Conservation (phyloP, 2,329 filamentous ascomycete genomes). For the Neonectria magnoliae region DNA sequence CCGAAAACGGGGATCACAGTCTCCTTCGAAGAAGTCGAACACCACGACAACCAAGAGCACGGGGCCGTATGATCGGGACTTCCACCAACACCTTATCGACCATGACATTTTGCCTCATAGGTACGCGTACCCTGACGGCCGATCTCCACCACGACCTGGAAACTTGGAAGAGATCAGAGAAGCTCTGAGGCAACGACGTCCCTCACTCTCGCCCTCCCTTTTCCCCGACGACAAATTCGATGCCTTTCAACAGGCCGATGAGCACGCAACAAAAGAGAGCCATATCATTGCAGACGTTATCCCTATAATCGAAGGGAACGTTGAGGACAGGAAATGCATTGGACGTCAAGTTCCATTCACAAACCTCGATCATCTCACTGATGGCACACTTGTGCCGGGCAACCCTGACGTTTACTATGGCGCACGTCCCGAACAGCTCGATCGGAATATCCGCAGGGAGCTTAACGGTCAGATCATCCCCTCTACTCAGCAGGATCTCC, state of each 20-base stretch:
- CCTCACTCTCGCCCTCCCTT: no score
- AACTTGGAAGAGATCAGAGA: no score
- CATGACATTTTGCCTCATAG: not conserved
- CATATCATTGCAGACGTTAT: no score
- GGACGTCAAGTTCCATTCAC: not conserved
- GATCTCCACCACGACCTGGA: no score
- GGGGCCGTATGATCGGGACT: not conserved
- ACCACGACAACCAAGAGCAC: not conserved
- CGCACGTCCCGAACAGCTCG: not conserved
- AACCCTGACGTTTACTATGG: not conserved
- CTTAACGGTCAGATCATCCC: not conserved
- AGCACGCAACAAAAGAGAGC: no score
- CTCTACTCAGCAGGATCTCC: slow-evolving; percentile 27
- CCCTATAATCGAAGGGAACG: no score
- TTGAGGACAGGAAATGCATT: no score
- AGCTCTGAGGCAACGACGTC: no score
- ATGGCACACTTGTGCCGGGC: not conserved
- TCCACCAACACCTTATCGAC: not conserved
- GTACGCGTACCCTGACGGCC: no score
- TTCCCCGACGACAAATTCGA: no score
- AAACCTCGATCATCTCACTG: not conserved
- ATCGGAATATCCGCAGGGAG: not conserved
- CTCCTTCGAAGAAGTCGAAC: not conserved
- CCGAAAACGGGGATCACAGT: not conserved
- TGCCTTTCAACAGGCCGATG: no score